phyloP scores from a whole-genome alignment of 2,329 filamentous ascomycete genomes.

The Fusarium pseudocircinatum region DNA sequence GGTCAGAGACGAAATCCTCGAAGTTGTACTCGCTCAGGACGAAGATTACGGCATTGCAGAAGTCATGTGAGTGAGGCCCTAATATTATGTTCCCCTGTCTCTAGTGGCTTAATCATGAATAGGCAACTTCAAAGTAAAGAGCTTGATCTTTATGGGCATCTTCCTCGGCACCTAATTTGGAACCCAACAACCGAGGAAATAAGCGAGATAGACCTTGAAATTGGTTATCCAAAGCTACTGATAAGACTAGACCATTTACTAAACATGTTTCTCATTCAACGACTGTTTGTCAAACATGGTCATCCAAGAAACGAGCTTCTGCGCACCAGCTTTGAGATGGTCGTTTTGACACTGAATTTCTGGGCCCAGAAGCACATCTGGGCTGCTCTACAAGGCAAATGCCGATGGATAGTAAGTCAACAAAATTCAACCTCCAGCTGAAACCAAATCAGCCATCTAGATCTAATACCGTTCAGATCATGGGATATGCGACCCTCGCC shows the following conservation, averaged over 20 bases:
- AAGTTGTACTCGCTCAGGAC: not conserved
- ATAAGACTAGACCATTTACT: not conserved
- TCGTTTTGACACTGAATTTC: not conserved
- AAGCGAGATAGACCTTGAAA: not conserved
- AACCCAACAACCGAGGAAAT: not conserved
- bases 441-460: not conserved
- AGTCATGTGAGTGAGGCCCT: not conserved
- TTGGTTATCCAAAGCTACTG: not conserved
- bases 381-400: not conserved
- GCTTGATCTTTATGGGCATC: not conserved
- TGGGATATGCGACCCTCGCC: not conserved
- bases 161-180: not conserved
- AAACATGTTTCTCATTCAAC: not conserved
- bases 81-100: fast-evolving
- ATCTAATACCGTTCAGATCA: not conserved
- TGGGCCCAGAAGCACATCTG: not conserved
- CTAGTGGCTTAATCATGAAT: fast-evolving
- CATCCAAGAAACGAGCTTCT: not conserved
- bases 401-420: not conserved
- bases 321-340: not conserved
- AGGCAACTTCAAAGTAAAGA: not conserved
- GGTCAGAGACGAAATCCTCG: not conserved
- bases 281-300: not conserved
- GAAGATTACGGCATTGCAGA: fast-evolving
- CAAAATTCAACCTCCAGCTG: fast-evolving